Percentiles rank a stretch among this genome's conserved stretches.
These are phyloP conservation scores for Hyaloscypha hepaticicola DNA, from an alignment of 495 filamentous ascomycete species.

Conservation along the genomic window DNA sequence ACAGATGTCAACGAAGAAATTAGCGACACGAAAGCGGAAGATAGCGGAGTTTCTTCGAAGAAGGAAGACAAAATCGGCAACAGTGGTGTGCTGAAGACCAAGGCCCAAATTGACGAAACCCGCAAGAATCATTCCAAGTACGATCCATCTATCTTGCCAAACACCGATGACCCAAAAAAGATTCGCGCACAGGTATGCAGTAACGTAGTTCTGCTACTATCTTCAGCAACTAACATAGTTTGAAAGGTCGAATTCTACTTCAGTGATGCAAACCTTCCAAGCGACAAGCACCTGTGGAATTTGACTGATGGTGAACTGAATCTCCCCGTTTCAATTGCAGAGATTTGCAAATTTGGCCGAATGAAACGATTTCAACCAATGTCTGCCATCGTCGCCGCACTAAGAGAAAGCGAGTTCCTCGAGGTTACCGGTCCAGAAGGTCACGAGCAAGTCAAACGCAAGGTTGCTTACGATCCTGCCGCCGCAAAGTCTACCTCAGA, in stretches of 20 bases:
- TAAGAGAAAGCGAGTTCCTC: slow-evolving; percentile 69
- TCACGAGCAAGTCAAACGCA: slow-evolving; percentile 69
- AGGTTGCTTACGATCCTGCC: slow-evolving; percentile 54
- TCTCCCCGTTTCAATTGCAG: slow-evolving; percentile 70
- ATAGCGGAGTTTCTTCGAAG: slow-evolving; percentile 8
- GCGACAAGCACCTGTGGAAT: slow-evolving; percentile 81
- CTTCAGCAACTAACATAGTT: slow-evolving; percentile 26
- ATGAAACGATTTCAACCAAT: slow-evolving; percentile 91
- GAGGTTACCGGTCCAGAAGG: slow-evolving; percentile 61
- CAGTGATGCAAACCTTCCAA: slow-evolving; percentile 83
- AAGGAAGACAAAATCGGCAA: slow-evolving; percentile 9
- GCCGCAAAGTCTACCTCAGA: slow-evolving; percentile 34
- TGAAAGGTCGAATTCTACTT: slow-evolving; percentile 96
- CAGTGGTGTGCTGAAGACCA: slow-evolving; percentile 20
- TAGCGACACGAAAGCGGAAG: slow-evolving; percentile 13
- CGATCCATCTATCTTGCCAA: slow-evolving; percentile 59
- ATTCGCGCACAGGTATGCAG: slow-evolving; percentile 73
- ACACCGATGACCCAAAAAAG: slow-evolving; percentile 68
- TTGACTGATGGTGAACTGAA: slow-evolving; percentile 75
- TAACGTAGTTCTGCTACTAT: slow-evolving; percentile 10
- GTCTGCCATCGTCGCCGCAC: slow-evolving; percentile 74
- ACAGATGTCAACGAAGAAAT: slow-evolving; percentile 6
- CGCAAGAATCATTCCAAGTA: slow-evolving; percentile 51
- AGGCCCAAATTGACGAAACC: slow-evolving; percentile 6
- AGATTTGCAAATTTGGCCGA: slow-evolving; percentile 82